Percentiles rank a stretch among this genome's conserved stretches.
Conservation (phyloP, 495 filamentous ascomycete species). For the Aspergillus leporis region DNA sequence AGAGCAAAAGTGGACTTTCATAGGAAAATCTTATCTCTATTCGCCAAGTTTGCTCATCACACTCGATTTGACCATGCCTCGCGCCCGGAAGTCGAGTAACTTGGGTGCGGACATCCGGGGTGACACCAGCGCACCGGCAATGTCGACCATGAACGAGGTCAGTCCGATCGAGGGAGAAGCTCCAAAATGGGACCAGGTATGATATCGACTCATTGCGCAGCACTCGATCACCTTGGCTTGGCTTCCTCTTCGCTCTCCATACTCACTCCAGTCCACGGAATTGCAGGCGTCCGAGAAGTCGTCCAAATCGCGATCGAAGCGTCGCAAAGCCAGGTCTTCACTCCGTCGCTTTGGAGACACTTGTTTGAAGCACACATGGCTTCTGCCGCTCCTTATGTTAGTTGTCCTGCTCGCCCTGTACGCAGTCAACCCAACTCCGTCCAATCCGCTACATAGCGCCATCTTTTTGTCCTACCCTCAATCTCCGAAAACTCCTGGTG, state of each 20-base stretch:
- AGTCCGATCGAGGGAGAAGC: constrained; percentile 45
- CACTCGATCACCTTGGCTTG: background rate
- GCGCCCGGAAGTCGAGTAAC: constrained; percentile 47
- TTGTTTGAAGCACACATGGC: constrained; percentile 74
- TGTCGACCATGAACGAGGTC: constrained; percentile 53
- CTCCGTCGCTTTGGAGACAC: constrained; percentile 66
- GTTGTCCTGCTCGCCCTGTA: constrained; percentile 65
- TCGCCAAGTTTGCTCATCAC: background rate
- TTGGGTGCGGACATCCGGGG: constrained; percentile 54
- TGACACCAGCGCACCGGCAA: constrained; percentile 52
- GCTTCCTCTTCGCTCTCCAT: constrained; percentile 11
- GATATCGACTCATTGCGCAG: constrained; percentile 5
- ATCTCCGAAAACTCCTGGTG: constrained; percentile 51
- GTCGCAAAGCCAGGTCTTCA: constrained; percentile 56
- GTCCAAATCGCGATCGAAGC: constrained; percentile 44
- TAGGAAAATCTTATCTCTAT: background rate
- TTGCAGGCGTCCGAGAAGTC: constrained; percentile 34
- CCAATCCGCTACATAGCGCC: constrained; percentile 82
- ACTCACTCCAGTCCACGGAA: constrained; percentile 22
- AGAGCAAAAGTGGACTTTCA: background rate
- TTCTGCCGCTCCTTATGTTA: constrained; percentile 74
- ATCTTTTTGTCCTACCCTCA: constrained; percentile 93
- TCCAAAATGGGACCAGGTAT: constrained; percentile 43
- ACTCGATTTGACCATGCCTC: constrained; percentile 33
- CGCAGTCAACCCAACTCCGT: constrained; percentile 72